Conservation (phyloP, 352 stramenopile species). For the Globisporangium lucens region DNA sequence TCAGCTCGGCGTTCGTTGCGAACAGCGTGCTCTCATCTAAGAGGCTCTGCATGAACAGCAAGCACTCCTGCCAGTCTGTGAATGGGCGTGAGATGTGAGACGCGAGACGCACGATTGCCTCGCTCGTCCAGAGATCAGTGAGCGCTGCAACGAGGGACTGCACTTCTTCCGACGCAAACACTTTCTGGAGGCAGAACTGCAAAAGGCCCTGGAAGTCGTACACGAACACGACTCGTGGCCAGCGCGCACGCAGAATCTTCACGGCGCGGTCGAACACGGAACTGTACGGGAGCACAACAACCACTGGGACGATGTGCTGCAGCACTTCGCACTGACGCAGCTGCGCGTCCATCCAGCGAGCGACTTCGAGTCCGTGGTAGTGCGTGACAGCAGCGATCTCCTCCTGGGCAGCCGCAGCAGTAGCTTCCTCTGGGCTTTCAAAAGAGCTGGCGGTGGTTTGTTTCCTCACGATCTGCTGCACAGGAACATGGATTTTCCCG, state of each 20-base stretch:
- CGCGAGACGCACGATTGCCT: conserved; percentile 21
- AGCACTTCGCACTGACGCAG: conserved; percentile 27
- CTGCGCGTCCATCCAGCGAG: conserved; percentile 40
- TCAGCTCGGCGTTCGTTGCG: conserved; percentile 23
- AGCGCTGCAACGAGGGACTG: conserved; percentile 30
- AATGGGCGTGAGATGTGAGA: conserved; percentile 25
- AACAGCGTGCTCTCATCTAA: conserved; percentile 31
- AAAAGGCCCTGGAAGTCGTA: conserved; percentile 47
- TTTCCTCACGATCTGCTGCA: conserved; percentile 29
- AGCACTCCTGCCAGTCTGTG: conserved; percentile 29
- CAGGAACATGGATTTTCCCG: conserved; percentile 30
- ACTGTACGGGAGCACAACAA: conserved; percentile 44
- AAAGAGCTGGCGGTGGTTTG: conserved; percentile 8
- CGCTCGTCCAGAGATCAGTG: conserved; percentile 33
- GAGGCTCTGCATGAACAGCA: conserved; percentile 33
- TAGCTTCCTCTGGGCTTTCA: conserved; percentile 16
- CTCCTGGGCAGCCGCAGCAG: background rate
- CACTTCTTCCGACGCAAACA: conserved; percentile 36
- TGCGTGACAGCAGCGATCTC: conserved; percentile 19
- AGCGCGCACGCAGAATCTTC: conserved; percentile 35
- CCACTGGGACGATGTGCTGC: conserved; percentile 32
- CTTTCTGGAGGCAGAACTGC: conserved; percentile 39
- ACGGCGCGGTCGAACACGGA: conserved; percentile 33
- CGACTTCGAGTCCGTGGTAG: conserved; percentile 54
- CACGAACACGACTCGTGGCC: conserved; percentile 39